Evolutionary conservation across 176 grass and related monocot genomes (phyloP).

Genomic region (Zea luxurians): DNA sequence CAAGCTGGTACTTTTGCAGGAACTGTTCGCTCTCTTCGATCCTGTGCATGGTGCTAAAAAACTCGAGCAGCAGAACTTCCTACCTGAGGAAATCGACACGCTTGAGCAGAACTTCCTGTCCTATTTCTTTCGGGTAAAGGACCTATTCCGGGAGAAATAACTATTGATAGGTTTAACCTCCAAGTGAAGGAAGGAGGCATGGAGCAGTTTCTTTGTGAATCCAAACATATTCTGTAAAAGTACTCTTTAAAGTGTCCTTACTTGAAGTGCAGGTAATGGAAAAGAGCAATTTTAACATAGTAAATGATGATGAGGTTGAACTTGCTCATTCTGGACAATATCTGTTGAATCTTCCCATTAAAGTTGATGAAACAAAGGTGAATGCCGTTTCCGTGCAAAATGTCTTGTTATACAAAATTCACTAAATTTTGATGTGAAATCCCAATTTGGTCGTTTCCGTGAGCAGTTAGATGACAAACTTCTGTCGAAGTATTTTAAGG

Average conservation of each 20-base stretch:
- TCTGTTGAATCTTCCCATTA: constrained; percentile 93
- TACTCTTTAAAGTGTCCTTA: constrained; percentile 38
- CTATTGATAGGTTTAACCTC: not conserved
- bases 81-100: constrained; percentile 59
- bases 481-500: constrained; percentile 83
- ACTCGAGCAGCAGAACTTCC: constrained; percentile 77
- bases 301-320: constrained; percentile 89
- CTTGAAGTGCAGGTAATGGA: constrained; percentile 69
- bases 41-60: constrained; percentile 73
- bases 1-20: constrained; percentile 50
- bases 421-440: not conserved
- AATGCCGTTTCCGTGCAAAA: not conserved
- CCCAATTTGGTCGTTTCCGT: constrained; percentile 23
- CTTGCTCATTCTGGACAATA: constrained; percentile 88
- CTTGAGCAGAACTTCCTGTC: constrained; percentile 92
- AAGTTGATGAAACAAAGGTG: constrained; percentile 96
- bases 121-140: constrained; percentile 76
- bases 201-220: not conserved
- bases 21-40: constrained; percentile 88
- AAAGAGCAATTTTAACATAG: constrained; percentile 98
- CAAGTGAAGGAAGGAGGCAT: not conserved
- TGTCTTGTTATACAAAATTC: not conserved
- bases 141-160: constrained; percentile 13
- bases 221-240: not conserved
- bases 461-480: constrained; percentile 85